Evolutionary conservation across 352 stramenopile genomes (phyloP).

Genomic region (Globisporangium perplexum): DNA sequence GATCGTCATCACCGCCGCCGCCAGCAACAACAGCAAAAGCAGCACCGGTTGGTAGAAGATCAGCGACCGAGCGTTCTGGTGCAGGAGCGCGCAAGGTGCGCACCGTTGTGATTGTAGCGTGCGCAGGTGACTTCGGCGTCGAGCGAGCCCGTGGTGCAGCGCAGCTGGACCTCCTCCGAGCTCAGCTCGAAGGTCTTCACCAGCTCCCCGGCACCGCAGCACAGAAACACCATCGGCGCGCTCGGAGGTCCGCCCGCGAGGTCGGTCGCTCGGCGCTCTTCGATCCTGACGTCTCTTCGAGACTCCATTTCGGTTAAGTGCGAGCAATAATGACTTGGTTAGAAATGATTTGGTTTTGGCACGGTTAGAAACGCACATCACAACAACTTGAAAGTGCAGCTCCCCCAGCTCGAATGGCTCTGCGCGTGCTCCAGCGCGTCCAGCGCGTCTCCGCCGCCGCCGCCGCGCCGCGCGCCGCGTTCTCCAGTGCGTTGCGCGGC

Average conservation of each 20-base stretch:
- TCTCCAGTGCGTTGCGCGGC: constrained; percentile 22
- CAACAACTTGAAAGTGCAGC: neutral
- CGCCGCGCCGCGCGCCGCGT: constrained; percentile 6
- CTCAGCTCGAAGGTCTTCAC: constrained; percentile 62
- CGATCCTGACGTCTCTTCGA: neutral
- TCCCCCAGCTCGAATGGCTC: constrained; percentile 8
- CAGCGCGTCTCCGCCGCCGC: constrained; percentile 11
- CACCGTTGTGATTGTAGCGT: constrained; percentile 64
- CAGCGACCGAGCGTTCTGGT: too few relatives aligned
- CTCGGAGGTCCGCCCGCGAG: too few relatives aligned
- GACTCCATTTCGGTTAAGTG: too few relatives aligned
- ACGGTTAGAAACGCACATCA: too few relatives aligned
- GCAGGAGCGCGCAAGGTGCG: too few relatives aligned
- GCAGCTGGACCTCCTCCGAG: constrained; percentile 37
- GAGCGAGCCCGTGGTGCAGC: constrained; percentile 36
- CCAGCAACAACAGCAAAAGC: too few relatives aligned
- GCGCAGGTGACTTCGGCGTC: constrained; percentile 54
- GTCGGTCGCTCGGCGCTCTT: neutral
- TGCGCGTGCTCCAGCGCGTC: constrained; percentile 26
- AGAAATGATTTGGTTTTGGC: too few relatives aligned
- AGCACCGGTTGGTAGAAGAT: too few relatives aligned
- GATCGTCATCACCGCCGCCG: neutral
- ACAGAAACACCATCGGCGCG: constrained; percentile 32
- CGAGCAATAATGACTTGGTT: too few relatives aligned
- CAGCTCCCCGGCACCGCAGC: constrained; percentile 41